phyloP scores from a whole-genome alignment of 495 filamentous ascomycete species.

The Hapsidospora chrysogenum region DNA sequence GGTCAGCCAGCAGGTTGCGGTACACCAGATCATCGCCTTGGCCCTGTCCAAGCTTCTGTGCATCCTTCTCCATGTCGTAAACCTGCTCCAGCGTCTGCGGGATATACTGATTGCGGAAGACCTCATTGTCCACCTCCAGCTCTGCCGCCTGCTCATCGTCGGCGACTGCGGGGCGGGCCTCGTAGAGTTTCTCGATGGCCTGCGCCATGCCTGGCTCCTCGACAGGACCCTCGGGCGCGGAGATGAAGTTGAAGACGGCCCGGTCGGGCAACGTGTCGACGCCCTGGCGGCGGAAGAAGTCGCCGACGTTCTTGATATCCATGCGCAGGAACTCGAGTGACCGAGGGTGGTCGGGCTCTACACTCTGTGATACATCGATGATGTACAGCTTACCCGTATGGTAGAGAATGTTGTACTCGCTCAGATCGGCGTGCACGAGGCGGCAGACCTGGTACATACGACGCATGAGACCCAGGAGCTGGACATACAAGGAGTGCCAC shows the following conservation, averaged over 20 bases:
- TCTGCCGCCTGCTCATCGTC: slow-evolving; percentile 29
- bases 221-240: slow-evolving; percentile 31
- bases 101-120: slow-evolving; percentile 90
- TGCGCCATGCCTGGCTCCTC: slow-evolving; percentile 26
- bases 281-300: slow-evolving; percentile 77
- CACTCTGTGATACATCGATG: slow-evolving; percentile 93
- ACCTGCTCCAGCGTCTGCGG: slow-evolving; percentile 88
- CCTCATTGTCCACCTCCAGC: slow-evolving; percentile 63
- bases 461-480: slow-evolving; percentile 77
- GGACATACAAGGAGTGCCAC: slow-evolving; percentile 64
- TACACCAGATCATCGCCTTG: slow-evolving; percentile 63
- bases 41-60: slow-evolving; percentile 54
- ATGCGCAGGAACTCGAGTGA: slow-evolving; percentile 85
- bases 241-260: slow-evolving; percentile 65
- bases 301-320: slow-evolving; percentile 91
- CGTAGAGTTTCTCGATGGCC: slow-evolving; percentile 30
- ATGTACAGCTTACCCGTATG: slow-evolving; percentile 70
- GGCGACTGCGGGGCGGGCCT: slow-evolving; percentile 10
- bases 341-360: slow-evolving; percentile 89
- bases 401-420: slow-evolving; percentile 94
- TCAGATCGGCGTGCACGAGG: slow-evolving; percentile 89
- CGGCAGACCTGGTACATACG: slow-evolving; percentile 78
- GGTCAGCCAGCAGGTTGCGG: slow-evolving; percentile 57
- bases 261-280: slow-evolving; percentile 64
- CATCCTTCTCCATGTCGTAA: slow-evolving; percentile 88